Percentiles rank a stretch among this genome's conserved stretches.
These are phyloP conservation scores for Flaveria ramosissima DNA, from an alignment of 129 eudicot species.

Conservation along the genomic window DNA sequence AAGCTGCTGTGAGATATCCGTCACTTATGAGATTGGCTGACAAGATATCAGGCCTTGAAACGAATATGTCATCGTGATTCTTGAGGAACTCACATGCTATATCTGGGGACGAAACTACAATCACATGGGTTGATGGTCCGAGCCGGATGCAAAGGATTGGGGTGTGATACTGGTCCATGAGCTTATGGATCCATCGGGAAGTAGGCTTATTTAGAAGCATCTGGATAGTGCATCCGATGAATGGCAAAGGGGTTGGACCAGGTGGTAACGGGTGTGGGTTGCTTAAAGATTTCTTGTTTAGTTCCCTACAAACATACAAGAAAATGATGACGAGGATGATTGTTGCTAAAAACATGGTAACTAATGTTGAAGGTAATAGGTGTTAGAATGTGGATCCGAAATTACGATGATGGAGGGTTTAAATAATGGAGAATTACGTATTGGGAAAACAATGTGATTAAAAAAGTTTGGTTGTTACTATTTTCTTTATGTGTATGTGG, in stretches of 20 bases:
- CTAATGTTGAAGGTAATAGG: not conserved
- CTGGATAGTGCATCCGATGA: too few species aligned
- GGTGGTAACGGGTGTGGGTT: too few species aligned
- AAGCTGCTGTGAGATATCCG: constrained; percentile 18
- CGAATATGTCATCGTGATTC: constrained; percentile 39
- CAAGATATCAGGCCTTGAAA: constrained; percentile 39
- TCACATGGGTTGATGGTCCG: constrained; percentile 34
- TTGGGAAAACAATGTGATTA: too few species aligned
- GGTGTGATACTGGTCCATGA: constrained; percentile 7
- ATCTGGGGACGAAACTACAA: constrained; percentile 37
- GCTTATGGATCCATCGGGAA: too few species aligned
- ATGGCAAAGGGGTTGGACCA: too few species aligned
- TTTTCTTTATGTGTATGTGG: too few species aligned
- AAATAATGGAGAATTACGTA: not conserved
- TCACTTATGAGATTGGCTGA: constrained; percentile 26
- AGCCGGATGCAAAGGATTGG: constrained; percentile 41
- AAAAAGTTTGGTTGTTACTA: too few species aligned
- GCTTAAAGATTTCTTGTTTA: too few species aligned
- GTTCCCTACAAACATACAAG: not conserved
- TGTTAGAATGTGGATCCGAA: not conserved
- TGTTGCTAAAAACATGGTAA: not conserved
- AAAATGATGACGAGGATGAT: not conserved
- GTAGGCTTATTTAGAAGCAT: too few species aligned
- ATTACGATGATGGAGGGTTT: not conserved
- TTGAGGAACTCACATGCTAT: constrained; percentile 40